Evolutionary conservation across 345 rosid genomes (phyloP), one percentile per base, ranked within the genome.

Genomic region (Populus nigra): DNA sequence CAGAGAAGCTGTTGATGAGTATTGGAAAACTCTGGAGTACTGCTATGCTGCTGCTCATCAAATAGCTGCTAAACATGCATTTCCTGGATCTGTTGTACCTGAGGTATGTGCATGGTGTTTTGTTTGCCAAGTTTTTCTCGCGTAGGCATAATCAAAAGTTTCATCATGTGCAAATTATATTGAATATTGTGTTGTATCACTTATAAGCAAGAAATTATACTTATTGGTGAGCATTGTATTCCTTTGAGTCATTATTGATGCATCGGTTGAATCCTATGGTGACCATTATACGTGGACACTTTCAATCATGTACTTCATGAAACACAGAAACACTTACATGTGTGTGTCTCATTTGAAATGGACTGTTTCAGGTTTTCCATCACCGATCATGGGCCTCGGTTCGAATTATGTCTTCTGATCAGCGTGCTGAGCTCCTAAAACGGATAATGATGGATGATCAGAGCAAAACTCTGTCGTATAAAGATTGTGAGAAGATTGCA

Each of bases 31-130:
- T 74, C 82, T 95, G 83, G 99, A 95, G 84, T 95, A 90, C 84
- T 95, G 99, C 81, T 95, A 91, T 84, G 93, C 98, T 87, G 92
- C 94, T 82, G 88, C 94, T 80, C 96, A 93, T 83, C 92, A 86
- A 59, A 89, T 83, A 79, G 92, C 99, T 80, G 92, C 98, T 74
- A 76, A 85, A 82, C 90, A 85, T 82, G 96, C 98, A 73, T 95
- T 95, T 85, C 99, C 99, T 78, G 98, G 98, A 76, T 92, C 99
- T 73, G 86, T 88, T 72, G 98, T 92, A 81, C 93, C 89, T 69
- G 94, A 93, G 93, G 98, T 94, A 85, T 78, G 83, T 72, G 63
- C 81, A 74, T 74, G 45, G 45, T 71, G 59, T 50, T 78, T 77
- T 59, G 27, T 39, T 68, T 66, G 18, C 31, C 16, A 66, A 72